A percentile compares a stretch with the other conserved stretches of the same genome.
These are phyloP conservation scores for Eucalyptus microcorys DNA, from an alignment of 345 rosid genomes.

Conservation along the genomic window DNA sequence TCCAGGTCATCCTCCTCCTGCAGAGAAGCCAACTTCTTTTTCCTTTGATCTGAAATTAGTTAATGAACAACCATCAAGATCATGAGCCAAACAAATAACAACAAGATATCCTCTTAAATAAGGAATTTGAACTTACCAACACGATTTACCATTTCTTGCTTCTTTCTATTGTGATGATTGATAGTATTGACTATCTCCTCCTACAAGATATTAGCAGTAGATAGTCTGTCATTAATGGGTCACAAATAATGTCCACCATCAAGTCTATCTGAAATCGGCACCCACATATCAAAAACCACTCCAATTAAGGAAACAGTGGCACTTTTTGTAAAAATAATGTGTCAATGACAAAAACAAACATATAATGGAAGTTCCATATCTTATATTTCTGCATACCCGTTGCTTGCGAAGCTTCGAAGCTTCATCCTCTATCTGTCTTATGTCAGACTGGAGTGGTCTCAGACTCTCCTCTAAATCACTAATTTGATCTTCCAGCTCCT, in stretches of 20 bases:
- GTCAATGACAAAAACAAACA: background rate
- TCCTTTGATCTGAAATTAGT: slow-evolving; percentile 12
- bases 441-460: slow-evolving; percentile 40
- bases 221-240: background rate
- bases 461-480: slow-evolving; percentile 24
- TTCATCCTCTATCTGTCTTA: slow-evolving; percentile 53
- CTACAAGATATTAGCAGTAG: slow-evolving; percentile 5
- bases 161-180: slow-evolving; percentile 30
- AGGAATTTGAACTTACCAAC: slow-evolving; percentile 23
- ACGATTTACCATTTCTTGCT: slow-evolving; percentile 38
- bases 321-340: background rate
- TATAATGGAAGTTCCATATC: background rate
- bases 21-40: slow-evolving; percentile 41
- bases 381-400: slow-evolving; percentile 33
- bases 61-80: background rate
- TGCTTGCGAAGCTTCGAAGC: slow-evolving; percentile 55
- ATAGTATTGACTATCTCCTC: slow-evolving; percentile 44
- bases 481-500: slow-evolving; percentile 46
- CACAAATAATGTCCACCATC: background rate
- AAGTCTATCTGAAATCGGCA: background rate
- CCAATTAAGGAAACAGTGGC: background rate
- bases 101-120: background rate
- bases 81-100: background rate
- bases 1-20: slow-evolving; percentile 64
- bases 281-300: background rate